Base-by-base conservation (phyloP, 371 early-diverging fungal genomes). In the Mucor mucedo region DNA sequence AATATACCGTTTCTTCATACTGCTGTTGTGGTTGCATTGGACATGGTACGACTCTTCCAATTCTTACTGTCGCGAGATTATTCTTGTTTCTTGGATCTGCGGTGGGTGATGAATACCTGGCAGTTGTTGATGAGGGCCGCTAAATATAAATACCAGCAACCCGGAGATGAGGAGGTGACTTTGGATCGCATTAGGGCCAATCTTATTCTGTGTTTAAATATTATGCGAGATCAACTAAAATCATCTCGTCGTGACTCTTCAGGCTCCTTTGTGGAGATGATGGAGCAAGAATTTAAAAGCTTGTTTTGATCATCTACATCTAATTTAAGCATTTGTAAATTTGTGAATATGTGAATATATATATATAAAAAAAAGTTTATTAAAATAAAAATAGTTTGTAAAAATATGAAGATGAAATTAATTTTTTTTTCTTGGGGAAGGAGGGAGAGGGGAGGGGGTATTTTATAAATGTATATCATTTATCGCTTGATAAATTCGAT, bases 31-130 rank as follows among this genome's bases (percentile, higher is more conserved):
- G 57, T 65, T 27, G 68, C 73, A 0, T 28, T 68, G 0, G 64
- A 63, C 40, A 52, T 50, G 27, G 66, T 76, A 13, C 62, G 71
- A 2, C 29, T 76, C 1, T 45, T 62, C 4, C 71, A 70, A 11
- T 76, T 66, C 13, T 21, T 69, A 2, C 11, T 57, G 9, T 55
- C 66, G 1, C 40, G 41, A 2, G 41, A 62, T 1, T 66, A 47
- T 53, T 28, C 52, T 0, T 70, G 70, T 35, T 60, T 57, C 8
- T n/a, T 71, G 21, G 64, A 71, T 56, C 10, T 66, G 2, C 29
- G 52, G 41, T 63, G 63, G 71, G 30, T 66, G 14, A 62, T 66
- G 60, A 66, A 66, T 53, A 60, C 64, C 8, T 71, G 63, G 62
- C 56, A 71, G 4, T 32, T 66, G 1, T 29, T 71, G 1, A 11